phyloP scores from a whole-genome alignment of 148 eudicot species.

The Euryodendron excelsum region DNA sequence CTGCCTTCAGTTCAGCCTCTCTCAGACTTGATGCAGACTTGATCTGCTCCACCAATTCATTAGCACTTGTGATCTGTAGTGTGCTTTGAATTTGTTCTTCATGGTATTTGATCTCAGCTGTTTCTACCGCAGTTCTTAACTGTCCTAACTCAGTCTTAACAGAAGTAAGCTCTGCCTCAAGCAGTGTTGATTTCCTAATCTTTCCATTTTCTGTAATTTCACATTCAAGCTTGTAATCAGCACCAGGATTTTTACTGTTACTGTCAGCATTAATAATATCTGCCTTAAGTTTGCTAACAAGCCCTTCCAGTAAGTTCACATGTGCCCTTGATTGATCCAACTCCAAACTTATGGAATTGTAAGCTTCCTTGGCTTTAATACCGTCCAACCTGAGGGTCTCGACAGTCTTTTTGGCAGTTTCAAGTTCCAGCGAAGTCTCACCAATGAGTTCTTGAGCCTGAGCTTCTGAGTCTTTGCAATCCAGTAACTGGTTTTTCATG shows the following conservation, averaged over 20 bases:
- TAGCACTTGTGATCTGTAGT: slow-evolving; percentile 36
- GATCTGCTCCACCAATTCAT: slow-evolving; percentile 40
- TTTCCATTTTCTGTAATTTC: slow-evolving; percentile 22
- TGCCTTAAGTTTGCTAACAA: slow-evolving; percentile 43
- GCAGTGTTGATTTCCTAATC: slow-evolving; percentile 18
- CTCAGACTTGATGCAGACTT: slow-evolving; percentile 38
- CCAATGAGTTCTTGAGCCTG: slow-evolving; percentile 48
- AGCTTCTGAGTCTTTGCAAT: slow-evolving; percentile 59
- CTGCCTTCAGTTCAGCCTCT: slow-evolving; percentile 61
- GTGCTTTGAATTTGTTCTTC: slow-evolving; percentile 50
- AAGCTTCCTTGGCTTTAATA: slow-evolving; percentile 38
- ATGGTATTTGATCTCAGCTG: slow-evolving; percentile 52
- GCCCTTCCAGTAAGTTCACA: slow-evolving; percentile 50
- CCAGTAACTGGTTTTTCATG: slow-evolving; percentile 59
- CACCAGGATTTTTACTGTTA: slow-evolving; percentile 2
- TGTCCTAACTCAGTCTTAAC: slow-evolving; percentile 46
- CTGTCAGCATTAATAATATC: slow-evolving; percentile 16
- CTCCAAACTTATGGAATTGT: slow-evolving; percentile 40
- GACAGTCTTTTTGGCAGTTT: slow-evolving; percentile 61
- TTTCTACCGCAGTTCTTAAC: slow-evolving; percentile 51
- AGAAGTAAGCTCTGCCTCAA: slow-evolving; percentile 43
- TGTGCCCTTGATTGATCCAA: slow-evolving; percentile 61
- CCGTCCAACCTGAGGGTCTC: slow-evolving; percentile 54
- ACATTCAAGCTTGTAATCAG: slow-evolving; percentile 12
- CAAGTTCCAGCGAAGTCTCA: slow-evolving; percentile 67